These are phyloP conservation scores for Syzygium oleosum DNA, from an alignment of 345 rosid species.

Conservation along the genomic window DNA sequence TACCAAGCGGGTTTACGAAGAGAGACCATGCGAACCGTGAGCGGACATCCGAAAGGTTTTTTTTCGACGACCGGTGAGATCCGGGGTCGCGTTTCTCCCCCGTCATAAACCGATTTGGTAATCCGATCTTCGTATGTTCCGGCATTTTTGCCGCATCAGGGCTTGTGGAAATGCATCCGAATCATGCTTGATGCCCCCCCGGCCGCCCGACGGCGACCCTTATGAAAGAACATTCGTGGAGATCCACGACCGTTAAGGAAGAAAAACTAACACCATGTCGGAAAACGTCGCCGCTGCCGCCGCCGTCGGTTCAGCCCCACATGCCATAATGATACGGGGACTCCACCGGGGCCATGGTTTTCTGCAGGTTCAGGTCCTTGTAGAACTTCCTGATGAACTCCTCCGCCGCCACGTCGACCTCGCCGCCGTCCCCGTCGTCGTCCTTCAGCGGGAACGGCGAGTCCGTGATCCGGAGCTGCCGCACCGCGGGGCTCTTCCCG, in stretches of 20 bases:
- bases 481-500: constrained; percentile 56
- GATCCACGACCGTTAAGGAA: background rate
- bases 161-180: background rate
- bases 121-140: too few relatives aligned
- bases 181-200: background rate
- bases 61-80: background rate
- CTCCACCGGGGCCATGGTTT: constrained; percentile 24
- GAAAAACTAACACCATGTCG: background rate
- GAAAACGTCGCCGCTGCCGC: background rate
- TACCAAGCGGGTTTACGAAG: background rate
- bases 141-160: too few relatives aligned
- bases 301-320: constrained; percentile 13
- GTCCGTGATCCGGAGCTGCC: constrained; percentile 62
- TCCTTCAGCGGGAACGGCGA: constrained; percentile 70
- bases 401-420: constrained; percentile 78
- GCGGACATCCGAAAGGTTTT: background rate
- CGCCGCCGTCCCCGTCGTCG: constrained; percentile 29
- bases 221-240: background rate
- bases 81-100: background rate
- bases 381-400: constrained; percentile 81
- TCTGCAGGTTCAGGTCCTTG: constrained; percentile 54
- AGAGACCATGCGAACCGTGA: background rate
- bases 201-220: background rate
- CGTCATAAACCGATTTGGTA: background rate
- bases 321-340: constrained; percentile 40